These are phyloP conservation scores for Craterostigma plantagineum DNA, from an alignment of 257 asterid species.

Conservation along the genomic window DNA sequence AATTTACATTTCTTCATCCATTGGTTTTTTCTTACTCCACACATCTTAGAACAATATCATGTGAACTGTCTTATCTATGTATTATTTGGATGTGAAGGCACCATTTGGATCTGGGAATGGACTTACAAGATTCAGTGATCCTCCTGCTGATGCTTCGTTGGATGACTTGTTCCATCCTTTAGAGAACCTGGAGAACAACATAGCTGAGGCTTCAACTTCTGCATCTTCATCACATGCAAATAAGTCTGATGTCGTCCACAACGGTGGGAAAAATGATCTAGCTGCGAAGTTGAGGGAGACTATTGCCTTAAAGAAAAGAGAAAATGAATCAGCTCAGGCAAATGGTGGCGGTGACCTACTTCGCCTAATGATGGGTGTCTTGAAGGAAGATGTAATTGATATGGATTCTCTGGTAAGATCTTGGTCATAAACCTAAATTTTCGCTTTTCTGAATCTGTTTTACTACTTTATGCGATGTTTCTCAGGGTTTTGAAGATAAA, in stretches of 20 bases:
- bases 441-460: slow-evolving; percentile 8
- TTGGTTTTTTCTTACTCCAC: no score
- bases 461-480: slow-evolving; percentile 10
- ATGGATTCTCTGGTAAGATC: slow-evolving; percentile 59
- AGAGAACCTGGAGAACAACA: slow-evolving; percentile 37
- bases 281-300: slow-evolving; percentile 89
- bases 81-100: slow-evolving; percentile 48
- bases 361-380: slow-evolving; percentile 87
- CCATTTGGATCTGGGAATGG: slow-evolving; percentile 35
- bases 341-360: slow-evolving; percentile 69
- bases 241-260: slow-evolving; percentile 29
- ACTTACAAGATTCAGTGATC: slow-evolving; percentile 81
- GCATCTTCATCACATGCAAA: slow-evolving; percentile 43
- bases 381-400: slow-evolving; percentile 84
- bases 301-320: slow-evolving; percentile 79
- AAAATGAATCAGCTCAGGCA: slow-evolving; percentile 52
- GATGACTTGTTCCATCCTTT: slow-evolving; percentile 87
- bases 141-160: slow-evolving; percentile 88
- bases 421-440: slow-evolving; percentile 7
- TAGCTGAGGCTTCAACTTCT: slow-evolving; percentile 69
- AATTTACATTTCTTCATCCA: no score
- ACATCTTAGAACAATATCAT: slow-evolving; percentile 1
- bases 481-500: slow-evolving; percentile 83
- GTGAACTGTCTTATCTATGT: no score
- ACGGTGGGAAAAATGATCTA: slow-evolving; percentile 62